Conservation (phyloP, 2,329 filamentous ascomycete species). For the Aspergillus piperis region DNA sequence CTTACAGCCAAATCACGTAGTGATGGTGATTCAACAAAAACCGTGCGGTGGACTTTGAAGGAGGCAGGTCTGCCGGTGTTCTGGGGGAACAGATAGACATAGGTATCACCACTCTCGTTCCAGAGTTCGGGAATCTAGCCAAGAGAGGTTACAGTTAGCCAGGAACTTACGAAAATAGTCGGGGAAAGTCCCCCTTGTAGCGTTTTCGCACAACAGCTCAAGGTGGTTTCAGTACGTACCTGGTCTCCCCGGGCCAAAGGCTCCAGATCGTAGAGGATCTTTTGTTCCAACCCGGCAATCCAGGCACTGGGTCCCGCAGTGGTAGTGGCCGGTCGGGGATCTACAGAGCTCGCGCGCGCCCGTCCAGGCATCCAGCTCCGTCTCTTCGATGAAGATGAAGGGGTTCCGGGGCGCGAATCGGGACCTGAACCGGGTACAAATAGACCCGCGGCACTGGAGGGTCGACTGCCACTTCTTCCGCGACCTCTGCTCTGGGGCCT, state of each 20-base stretch:
- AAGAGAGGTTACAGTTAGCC: neutral
- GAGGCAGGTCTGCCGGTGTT: slow-evolving; percentile 59
- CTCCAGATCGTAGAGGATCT: slow-evolving; percentile 57
- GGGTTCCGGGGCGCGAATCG: slow-evolving; percentile 36
- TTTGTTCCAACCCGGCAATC: slow-evolving; percentile 60
- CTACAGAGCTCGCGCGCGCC: slow-evolving; percentile 35
- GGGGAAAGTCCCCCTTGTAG: too few species aligned
- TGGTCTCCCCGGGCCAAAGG: slow-evolving; percentile 54
- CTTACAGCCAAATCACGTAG: slow-evolving; percentile 60
- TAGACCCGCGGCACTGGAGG: slow-evolving; percentile 37
- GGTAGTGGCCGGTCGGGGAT: slow-evolving; percentile 24
- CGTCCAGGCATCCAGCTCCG: slow-evolving; percentile 50
- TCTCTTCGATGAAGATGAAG: slow-evolving; percentile 42
- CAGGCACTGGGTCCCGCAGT: slow-evolving; percentile 52
- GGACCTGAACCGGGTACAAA: slow-evolving; percentile 36
- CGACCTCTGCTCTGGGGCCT: slow-evolving; percentile 42
- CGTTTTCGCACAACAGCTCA: neutral
- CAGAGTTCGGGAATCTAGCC: slow-evolving; percentile 59
- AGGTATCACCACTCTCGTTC: slow-evolving; percentile 64
- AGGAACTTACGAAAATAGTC: neutral
- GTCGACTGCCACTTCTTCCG: slow-evolving; percentile 35
- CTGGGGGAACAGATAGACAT: slow-evolving; percentile 63
- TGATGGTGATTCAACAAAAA: slow-evolving; percentile 59
- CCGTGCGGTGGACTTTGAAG: slow-evolving; percentile 61
- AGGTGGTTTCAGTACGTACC: slow-evolving; percentile 38